A percentile compares a stretch with the other conserved stretches of the same genome.
These are phyloP conservation scores for Epichloe glyceriae DNA, from an alignment of 2,329 filamentous ascomycete genomes.

Conservation along the genomic window DNA sequence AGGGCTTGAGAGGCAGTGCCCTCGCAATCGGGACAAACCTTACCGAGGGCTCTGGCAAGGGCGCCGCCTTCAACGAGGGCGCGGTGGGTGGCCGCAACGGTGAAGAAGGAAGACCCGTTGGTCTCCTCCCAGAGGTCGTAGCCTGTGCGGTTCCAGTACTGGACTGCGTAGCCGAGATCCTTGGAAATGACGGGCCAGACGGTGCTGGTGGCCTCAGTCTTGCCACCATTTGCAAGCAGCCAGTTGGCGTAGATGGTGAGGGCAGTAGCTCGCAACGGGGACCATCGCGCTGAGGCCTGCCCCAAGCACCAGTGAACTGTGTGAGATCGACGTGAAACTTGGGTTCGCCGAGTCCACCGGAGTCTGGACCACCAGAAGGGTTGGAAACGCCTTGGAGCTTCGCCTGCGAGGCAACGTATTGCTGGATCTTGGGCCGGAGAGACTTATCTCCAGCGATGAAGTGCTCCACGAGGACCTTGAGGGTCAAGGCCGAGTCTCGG, in stretches of 20 bases:
- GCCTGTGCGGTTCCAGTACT: slow-evolving; percentile 54
- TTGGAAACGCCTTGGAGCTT: slow-evolving; percentile 52
- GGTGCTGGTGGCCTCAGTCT: slow-evolving; percentile 38
- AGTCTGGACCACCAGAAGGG: slow-evolving; percentile 45
- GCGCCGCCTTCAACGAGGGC: slow-evolving; percentile 53
- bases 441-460: slow-evolving; percentile 44
- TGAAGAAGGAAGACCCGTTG: slow-evolving; percentile 67
- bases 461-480: slow-evolving; percentile 54
- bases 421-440: slow-evolving; percentile 46
- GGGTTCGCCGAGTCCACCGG: slow-evolving; percentile 50
- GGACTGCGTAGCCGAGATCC: slow-evolving; percentile 60
- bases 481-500: slow-evolving; percentile 56
- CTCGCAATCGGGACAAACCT: slow-evolving; percentile 46
- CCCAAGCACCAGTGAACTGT: slow-evolving; percentile 56
- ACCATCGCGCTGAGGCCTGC: slow-evolving; percentile 68
- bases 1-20: slow-evolving; percentile 56
- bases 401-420: slow-evolving; percentile 55
- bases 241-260: slow-evolving; percentile 61
- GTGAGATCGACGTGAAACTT: slow-evolving; percentile 55
- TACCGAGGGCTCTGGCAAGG: slow-evolving; percentile 51
- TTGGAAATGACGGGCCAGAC: slow-evolving; percentile 66
- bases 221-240: slow-evolving; percentile 53
- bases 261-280: slow-evolving; percentile 61
- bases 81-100: slow-evolving; percentile 55
- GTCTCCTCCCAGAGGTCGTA: slow-evolving; percentile 83